Conservation (phyloP, 345 rosid species). For the Camelina hispida region DNA sequence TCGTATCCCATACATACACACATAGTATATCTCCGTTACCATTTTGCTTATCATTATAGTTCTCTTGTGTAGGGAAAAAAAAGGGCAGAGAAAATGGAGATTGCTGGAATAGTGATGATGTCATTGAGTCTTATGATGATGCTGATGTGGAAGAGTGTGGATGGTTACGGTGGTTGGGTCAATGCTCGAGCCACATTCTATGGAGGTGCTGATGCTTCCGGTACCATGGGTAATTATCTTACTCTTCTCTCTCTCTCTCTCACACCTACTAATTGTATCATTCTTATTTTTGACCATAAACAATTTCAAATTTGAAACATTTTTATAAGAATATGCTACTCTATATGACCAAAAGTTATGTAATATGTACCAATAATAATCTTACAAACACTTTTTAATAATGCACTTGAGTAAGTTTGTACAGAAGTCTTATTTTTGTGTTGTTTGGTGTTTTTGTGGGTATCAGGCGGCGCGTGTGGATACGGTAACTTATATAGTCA, state of each 20-base stretch:
- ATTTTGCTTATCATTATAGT: neutral
- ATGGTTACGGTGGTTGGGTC: conserved; percentile 58
- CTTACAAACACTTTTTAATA: neutral
- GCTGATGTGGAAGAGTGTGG: conserved; percentile 42
- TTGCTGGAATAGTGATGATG: conserved; percentile 28
- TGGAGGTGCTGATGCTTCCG: conserved; percentile 86
- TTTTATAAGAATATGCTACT: too few relatives aligned
- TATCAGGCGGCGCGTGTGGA: conserved; percentile 85
- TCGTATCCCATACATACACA: neutral
- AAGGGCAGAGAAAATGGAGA: conserved; percentile 37
- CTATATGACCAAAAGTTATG: neutral
- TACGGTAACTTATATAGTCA: conserved; percentile 80
- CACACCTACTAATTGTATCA: neutral
- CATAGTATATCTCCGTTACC: neutral
- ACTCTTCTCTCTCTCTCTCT: conserved; percentile 4
- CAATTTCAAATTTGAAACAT: neutral
- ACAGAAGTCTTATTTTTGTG: neutral
- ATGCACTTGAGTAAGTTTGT: too few relatives aligned
- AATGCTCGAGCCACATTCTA: conserved; percentile 83
- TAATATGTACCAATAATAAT: neutral
- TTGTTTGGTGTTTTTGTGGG: neutral
- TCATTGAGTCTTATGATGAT: conserved; percentile 34
- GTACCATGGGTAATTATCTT: conserved; percentile 68
- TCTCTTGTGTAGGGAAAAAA: conserved; percentile 16
- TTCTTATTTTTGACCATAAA: neutral